A percentile compares a stretch with the other conserved stretches of the same genome.
Conservation (phyloP, 768 basidiomycete species). For the Hericium erinaceus region DNA sequence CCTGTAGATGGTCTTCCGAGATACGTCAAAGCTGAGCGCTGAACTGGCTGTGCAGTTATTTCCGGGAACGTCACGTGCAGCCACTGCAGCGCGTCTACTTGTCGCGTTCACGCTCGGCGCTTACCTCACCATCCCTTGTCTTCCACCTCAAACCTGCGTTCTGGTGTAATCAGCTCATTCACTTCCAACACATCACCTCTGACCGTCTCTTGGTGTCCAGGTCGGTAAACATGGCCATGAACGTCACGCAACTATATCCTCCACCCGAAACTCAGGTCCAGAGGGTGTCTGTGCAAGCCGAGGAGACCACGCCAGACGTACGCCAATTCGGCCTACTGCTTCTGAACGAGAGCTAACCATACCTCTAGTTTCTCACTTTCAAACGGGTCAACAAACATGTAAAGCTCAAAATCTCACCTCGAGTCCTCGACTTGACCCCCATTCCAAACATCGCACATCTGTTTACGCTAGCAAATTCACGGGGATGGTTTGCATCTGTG, state of each 20-base stretch:
- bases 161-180: not conserved
- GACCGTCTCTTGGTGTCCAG: not conserved
- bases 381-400: slow-evolving; percentile 46
- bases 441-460: slow-evolving; percentile 38
- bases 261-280: slow-evolving; percentile 5
- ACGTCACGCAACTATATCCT: slow-evolving; percentile 10
- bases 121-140: too few species aligned
- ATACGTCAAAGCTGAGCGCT: too few species aligned
- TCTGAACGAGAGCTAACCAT: not conserved
- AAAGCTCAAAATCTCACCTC: slow-evolving; percentile 52
- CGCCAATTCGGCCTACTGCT: not conserved
- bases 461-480: slow-evolving; percentile 49
- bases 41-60: too few species aligned
- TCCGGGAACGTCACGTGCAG: too few species aligned
- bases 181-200: not conserved
- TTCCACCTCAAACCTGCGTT: too few species aligned
- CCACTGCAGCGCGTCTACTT: too few species aligned
- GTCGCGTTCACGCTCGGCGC: too few species aligned
- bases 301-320: slow-evolving; percentile 13
- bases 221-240: slow-evolving; percentile 4
- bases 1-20: too few species aligned
- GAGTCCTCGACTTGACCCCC: slow-evolving; percentile 33
- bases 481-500: slow-evolving; percentile 66
- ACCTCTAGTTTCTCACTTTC: slow-evolving; percentile 28
- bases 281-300: slow-evolving; percentile 8